Evolutionary conservation across 805 yeast species (phyloP).

Genomic region (Yarrowia alimentaria): DNA sequence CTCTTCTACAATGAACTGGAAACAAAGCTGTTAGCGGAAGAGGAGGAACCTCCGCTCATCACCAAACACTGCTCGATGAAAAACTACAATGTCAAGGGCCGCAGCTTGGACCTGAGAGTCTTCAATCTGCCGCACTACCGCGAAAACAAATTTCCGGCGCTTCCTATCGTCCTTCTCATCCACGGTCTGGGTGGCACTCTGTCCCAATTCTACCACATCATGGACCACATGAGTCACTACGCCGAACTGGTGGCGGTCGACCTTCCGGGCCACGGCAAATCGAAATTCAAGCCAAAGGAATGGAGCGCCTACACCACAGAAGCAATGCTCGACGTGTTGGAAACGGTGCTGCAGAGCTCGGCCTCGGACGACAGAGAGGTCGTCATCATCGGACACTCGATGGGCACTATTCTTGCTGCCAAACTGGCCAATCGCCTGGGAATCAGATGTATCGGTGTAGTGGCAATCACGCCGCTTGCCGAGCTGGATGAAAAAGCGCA

Average conservation of each 20-base stretch:
- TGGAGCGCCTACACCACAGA: constrained; percentile 45
- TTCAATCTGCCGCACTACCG: constrained; percentile 36
- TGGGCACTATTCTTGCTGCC: constrained; percentile 61
- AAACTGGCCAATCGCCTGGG: constrained; percentile 44
- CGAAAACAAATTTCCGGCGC: constrained; percentile 35
- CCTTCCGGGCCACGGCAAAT: constrained; percentile 80
- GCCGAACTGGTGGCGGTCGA: constrained; percentile 70
- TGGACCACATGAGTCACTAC: constrained; percentile 60
- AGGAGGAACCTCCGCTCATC: constrained; percentile 23
- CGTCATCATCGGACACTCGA: constrained; percentile 63
- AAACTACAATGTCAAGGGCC: constrained; percentile 3
- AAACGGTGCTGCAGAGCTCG: constrained; percentile 40
- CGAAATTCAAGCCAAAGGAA: constrained; percentile 32
- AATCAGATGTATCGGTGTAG: constrained; percentile 37
- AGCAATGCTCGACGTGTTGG: constrained; percentile 43
- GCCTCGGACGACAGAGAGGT: constrained; percentile 40
- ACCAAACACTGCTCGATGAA: constrained; percentile 23
- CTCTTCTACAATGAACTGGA: constrained; percentile 26
- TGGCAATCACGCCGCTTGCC: constrained; percentile 42
- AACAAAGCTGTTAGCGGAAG: constrained; percentile 8
- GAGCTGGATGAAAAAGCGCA: constrained; percentile 30
- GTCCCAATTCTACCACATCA: constrained; percentile 75
- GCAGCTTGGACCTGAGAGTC: constrained; percentile 30
- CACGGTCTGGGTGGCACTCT: constrained; percentile 93
- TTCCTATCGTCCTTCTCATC: constrained; percentile 64